Percentiles rank a stretch among this genome's conserved stretches.
These are phyloP conservation scores for Cladosporium austrohemisphaericum DNA, from an alignment of 2,329 filamentous ascomycete genomes.

Conservation along the genomic window DNA sequence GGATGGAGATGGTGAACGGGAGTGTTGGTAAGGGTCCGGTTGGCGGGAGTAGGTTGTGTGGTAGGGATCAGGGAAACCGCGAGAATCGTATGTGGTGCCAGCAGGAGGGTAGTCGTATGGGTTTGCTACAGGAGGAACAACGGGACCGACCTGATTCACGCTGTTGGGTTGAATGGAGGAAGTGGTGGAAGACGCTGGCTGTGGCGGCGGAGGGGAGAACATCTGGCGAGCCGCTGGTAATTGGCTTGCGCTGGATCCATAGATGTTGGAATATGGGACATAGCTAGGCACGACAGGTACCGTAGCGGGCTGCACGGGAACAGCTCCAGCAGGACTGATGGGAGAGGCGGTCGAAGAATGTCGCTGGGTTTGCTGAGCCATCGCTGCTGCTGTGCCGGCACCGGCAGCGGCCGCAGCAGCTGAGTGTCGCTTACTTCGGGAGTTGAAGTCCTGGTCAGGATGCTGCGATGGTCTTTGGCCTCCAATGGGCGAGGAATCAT, in stretches of 20 bases:
- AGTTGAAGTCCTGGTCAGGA: slow-evolving; percentile 1
- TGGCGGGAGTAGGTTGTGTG: not conserved
- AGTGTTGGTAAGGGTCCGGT: not conserved
- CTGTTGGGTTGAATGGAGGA: slow-evolving; percentile 25
- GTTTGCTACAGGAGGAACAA: not conserved
- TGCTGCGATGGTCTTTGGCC: not conserved
- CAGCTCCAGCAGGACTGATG: not conserved
- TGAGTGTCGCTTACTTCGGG: slow-evolving; percentile 11
- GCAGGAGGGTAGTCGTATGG: not conserved
- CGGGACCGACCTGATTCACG: slow-evolving; percentile 22
- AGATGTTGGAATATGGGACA: slow-evolving; percentile 35
- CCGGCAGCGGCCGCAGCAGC: slow-evolving; percentile 18
- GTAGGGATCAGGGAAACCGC: not conserved
- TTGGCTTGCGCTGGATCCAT: slow-evolving; percentile 19
- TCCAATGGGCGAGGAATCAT: not conserved
- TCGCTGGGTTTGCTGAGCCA: not conserved
- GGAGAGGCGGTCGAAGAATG: not conserved
- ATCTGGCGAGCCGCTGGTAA: not conserved
- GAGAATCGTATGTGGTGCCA: not conserved
- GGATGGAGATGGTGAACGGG: slow-evolving; percentile 14
- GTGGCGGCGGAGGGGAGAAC: slow-evolving; percentile 19
- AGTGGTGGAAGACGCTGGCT: slow-evolving; percentile 19
- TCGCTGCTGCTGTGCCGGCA: slow-evolving; percentile 21
- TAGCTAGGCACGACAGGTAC: slow-evolving; percentile 26
- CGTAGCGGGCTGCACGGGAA: not conserved